Evolutionary conservation across 768 basidiomycete species (phyloP).

Genomic region (Tulasnella sp.): DNA sequence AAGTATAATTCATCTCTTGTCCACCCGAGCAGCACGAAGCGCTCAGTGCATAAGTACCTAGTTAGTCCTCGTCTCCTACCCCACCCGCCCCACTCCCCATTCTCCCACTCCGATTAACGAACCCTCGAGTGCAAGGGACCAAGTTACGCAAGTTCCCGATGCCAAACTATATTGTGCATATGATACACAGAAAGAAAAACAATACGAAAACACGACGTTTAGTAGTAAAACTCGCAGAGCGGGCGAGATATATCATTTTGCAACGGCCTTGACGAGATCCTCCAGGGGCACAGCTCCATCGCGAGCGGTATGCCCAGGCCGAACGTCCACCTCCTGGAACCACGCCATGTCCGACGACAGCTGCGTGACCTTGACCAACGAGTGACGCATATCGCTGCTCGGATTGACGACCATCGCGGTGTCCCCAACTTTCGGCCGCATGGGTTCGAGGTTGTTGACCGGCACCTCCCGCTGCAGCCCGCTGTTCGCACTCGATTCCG

Average conservation of each 20-base stretch:
- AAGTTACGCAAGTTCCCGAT: neutral
- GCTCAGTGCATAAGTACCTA: no score
- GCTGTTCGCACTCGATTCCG: slow-evolving; percentile 22
- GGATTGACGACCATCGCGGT: slow-evolving; percentile 36
- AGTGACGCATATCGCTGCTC: neutral
- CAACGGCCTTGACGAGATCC: neutral
- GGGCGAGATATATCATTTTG: neutral
- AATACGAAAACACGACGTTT: neutral
- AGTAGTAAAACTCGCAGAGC: no score
- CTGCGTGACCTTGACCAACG: neutral
- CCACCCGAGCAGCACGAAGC: no score
- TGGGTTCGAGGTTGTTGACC: slow-evolving; percentile 32
- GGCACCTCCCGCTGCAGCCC: slow-evolving; percentile 29
- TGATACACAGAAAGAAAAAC: neutral
- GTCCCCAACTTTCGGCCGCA: slow-evolving; percentile 34
- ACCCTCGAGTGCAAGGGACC: no score
- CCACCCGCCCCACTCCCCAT: no score
- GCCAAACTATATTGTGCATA: neutral
- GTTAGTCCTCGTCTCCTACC: no score
- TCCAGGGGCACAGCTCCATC: neutral
- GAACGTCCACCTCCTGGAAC: neutral
- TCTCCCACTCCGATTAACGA: no score
- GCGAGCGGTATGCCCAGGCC: neutral
- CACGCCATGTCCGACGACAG: neutral
- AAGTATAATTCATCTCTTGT: no score